Conservation (phyloP, 2,329 filamentous ascomycete genomes). For the Colletotrichum nymphaeae region DNA sequence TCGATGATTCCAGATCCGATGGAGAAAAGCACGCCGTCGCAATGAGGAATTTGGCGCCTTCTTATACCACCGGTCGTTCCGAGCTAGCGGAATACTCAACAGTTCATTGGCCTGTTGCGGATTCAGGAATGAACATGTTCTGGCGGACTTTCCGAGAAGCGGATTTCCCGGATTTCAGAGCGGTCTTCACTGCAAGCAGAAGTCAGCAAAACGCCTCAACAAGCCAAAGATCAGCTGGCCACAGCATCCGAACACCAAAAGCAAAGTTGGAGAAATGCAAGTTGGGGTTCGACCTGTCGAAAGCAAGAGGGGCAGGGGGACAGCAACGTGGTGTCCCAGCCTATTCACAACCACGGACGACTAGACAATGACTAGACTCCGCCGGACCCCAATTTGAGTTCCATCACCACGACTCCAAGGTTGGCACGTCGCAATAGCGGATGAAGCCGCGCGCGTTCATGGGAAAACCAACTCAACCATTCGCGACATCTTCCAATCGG, state of each 20-base stretch:
- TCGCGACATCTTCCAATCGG: not conserved
- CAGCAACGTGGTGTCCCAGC: not conserved
- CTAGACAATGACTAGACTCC: not conserved
- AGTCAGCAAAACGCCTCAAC: not conserved
- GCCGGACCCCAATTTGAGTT: not conserved
- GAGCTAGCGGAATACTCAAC: not conserved
- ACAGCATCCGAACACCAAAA: not conserved
- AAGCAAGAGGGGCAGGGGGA: not conserved
- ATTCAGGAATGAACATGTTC: not conserved
- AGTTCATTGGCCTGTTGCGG: too few species aligned
- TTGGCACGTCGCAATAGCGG: not conserved
- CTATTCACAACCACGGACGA: not conserved
- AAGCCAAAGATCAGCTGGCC: not conserved
- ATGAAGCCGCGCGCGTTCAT: not conserved
- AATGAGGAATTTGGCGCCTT: not conserved
- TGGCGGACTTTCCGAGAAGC: too few species aligned
- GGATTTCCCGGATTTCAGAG: not conserved
- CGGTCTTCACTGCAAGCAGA: not conserved
- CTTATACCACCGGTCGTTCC: not conserved
- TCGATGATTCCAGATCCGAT: not conserved
- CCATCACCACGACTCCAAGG: not conserved
- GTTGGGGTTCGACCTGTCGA: not conserved
- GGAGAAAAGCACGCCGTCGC: not conserved
- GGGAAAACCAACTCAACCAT: not conserved
- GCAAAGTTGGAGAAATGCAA: not conserved